Evolutionary conservation across 306 rosid species (phyloP).

Genomic region (Prunus dulcis): DNA sequence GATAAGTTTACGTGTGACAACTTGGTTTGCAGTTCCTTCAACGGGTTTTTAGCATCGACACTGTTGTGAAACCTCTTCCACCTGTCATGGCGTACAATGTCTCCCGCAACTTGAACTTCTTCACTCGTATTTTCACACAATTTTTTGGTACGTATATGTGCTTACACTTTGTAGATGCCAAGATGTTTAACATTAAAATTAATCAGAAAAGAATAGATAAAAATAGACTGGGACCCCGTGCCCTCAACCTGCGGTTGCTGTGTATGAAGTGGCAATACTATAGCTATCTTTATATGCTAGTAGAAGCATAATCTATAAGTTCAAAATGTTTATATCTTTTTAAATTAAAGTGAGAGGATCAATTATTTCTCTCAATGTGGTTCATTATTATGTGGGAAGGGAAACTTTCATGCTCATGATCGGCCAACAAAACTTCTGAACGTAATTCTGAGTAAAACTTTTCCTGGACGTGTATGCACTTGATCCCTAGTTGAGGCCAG

Average conservation of each 20-base stretch:
- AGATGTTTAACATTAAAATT: not conserved
- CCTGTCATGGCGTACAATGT: conserved; percentile 75
- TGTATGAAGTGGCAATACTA: not conserved
- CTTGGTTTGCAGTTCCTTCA: conserved; percentile 73
- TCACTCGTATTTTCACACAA: conserved; percentile 94
- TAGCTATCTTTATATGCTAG: not conserved
- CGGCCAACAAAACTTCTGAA: not conserved
- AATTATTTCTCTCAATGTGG: not conserved
- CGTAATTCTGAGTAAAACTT: not conserved
- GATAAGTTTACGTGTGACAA: conserved; percentile 10
- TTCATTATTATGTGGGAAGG: not conserved
- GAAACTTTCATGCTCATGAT: conserved; percentile 5
- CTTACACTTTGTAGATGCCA: not conserved
- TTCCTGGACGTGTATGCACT: not conserved
- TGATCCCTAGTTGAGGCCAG: not conserved
- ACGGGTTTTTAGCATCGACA: conserved; percentile 86
- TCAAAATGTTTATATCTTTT: not conserved
- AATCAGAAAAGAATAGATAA: not conserved
- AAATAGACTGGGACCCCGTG: not conserved
- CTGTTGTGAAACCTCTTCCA: conserved; percentile 91
- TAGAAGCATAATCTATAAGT: not conserved
- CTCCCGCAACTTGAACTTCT: conserved; percentile 93
- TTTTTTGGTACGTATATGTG: conserved; percentile 72
- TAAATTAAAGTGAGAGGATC: not conserved
- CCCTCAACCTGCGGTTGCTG: not conserved